A percentile compares a stretch with the other conserved stretches of the same genome.
phyloP scores from a whole-genome alignment of 805 yeast species.

The Wickerhamomyces alni region DNA sequence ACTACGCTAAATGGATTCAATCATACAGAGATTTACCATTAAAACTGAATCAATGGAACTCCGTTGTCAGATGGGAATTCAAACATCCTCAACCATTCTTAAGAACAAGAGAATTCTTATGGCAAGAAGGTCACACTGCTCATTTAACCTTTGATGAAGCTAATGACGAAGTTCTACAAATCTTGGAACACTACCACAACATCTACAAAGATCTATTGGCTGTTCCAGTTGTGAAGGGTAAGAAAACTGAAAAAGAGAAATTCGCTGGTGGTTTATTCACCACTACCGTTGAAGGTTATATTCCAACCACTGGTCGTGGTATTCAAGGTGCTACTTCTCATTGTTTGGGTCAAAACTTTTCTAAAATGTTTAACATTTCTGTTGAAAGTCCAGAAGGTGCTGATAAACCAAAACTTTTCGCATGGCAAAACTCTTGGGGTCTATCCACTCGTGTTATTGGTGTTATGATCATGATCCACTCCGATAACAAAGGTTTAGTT shows the following conservation, averaged over 20 bases:
- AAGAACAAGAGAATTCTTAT: slow-evolving; percentile 97
- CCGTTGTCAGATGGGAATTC: slow-evolving; percentile 99
- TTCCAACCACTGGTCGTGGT: slow-evolving; percentile 98
- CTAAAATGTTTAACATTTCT: slow-evolving; percentile 93
- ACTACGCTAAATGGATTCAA: slow-evolving; percentile 98
- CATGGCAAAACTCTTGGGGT: slow-evolving; percentile 99
- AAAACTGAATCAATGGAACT: slow-evolving; percentile 97
- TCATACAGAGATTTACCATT: slow-evolving; percentile 97
- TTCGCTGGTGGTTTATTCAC: slow-evolving; percentile 98
- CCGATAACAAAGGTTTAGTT: slow-evolving; percentile 97
- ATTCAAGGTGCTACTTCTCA: slow-evolving; percentile 99
- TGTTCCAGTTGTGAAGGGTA: slow-evolving; percentile 94
- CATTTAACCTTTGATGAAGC: slow-evolving; percentile 84
- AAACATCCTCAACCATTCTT: slow-evolving; percentile 99
- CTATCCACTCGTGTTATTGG: slow-evolving; percentile 97
- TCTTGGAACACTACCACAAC: slow-evolving; percentile 78
- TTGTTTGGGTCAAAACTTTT: slow-evolving; percentile 95
- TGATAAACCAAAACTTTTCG: slow-evolving; percentile 79
- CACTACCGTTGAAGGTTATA: slow-evolving; percentile 93
- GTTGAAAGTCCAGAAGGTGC: slow-evolving; percentile 95
- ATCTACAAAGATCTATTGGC: slow-evolving; percentile 91
- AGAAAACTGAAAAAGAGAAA: slow-evolving; percentile 94
- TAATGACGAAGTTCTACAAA: slow-evolving; percentile 73
- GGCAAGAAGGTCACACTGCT: slow-evolving; percentile 99
- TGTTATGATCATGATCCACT: slow-evolving; percentile 98